phyloP scores from a whole-genome alignment of 306 rosid genomes.

The Lithocarpus polystachyus region DNA sequence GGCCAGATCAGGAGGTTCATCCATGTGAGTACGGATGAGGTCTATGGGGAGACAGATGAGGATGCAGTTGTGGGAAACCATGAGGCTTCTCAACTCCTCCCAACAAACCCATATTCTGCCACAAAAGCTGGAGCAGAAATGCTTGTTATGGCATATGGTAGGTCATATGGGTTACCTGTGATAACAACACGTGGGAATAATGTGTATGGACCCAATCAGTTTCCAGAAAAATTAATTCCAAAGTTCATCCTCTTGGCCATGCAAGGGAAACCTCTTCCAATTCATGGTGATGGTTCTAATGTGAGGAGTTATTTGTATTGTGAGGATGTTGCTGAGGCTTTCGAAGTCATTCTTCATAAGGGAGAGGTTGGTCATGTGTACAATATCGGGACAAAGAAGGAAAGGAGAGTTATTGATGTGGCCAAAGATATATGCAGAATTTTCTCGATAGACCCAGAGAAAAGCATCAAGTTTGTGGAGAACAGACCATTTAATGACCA shows the following conservation, averaged over 20 bases:
- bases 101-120: slow-evolving; percentile 90
- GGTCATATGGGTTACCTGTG: slow-evolving; percentile 85
- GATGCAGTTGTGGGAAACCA: slow-evolving; percentile 93
- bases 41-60: slow-evolving; percentile 91
- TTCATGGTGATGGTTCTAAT: slow-evolving; percentile 90
- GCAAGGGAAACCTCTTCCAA: slow-evolving; percentile 86
- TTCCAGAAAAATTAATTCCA: slow-evolving; percentile 86
- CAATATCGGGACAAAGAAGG: slow-evolving; percentile 82
- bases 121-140: slow-evolving; percentile 95
- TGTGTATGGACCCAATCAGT: slow-evolving; percentile 89
- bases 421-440: slow-evolving; percentile 77
- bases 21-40: slow-evolving; percentile 95
- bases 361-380: slow-evolving; percentile 97
- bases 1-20: slow-evolving; percentile 89
- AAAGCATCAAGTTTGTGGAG: slow-evolving; percentile 79
- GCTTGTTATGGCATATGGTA: slow-evolving; percentile 96
- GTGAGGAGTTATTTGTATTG: slow-evolving; percentile 89
- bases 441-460: slow-evolving; percentile 53
- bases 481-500: slow-evolving; percentile 92
- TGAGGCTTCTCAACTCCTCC: slow-evolving; percentile 91
- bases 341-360: slow-evolving; percentile 83
- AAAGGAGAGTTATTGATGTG: slow-evolving; percentile 89
- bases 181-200: slow-evolving; percentile 92
- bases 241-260: slow-evolving; percentile 88
- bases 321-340: slow-evolving; percentile 96